These are phyloP conservation scores for Ashbya aceris DNA, from an alignment of 1,139 yeast species.

Conservation along the genomic window DNA sequence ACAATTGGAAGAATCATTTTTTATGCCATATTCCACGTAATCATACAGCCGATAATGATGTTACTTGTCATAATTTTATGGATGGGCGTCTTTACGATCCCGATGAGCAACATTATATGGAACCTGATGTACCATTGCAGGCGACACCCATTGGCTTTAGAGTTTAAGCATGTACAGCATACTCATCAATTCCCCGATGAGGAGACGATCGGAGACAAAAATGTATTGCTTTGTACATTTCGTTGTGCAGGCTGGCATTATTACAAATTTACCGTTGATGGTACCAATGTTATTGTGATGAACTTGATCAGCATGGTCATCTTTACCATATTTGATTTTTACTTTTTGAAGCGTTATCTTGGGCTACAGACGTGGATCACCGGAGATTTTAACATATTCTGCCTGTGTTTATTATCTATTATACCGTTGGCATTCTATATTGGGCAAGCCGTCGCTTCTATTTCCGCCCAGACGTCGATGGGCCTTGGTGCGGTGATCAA, in stretches of 20 bases:
- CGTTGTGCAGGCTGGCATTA: conserved; percentile 87
- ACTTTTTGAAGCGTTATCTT: conserved; percentile 46
- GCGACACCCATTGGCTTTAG: conserved; percentile 75
- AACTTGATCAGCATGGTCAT: conserved; percentile 72
- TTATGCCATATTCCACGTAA: conserved; percentile 59
- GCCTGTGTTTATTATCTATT: conserved; percentile 71
- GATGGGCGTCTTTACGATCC: conserved; percentile 82
- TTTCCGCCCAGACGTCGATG: conserved; percentile 97
- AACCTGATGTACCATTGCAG: conserved; percentile 71
- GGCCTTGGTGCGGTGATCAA: conserved; percentile 98
- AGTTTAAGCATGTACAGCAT: conserved; percentile 22
- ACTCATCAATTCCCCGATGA: conserved; percentile 17
- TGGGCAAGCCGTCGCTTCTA: conserved; percentile 98
- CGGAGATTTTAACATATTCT: conserved; percentile 49
- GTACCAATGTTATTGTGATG: conserved; percentile 87
- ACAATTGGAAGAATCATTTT: conserved; percentile 72
- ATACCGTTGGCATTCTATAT: conserved; percentile 93
- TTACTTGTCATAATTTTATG: conserved; percentile 57
- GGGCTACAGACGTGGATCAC: conserved; percentile 46
- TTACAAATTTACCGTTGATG: conserved; percentile 92
- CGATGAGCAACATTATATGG: conserved; percentile 73
- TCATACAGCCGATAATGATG: conserved; percentile 60
- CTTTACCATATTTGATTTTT: conserved; percentile 77
- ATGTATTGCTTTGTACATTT: conserved; percentile 68
- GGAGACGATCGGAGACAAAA: conserved; percentile 24